Evolutionary conservation across 225 moss, liverwort and hornwort genomes (phyloP).

Genomic region (Physcomitrium patens): DNA sequence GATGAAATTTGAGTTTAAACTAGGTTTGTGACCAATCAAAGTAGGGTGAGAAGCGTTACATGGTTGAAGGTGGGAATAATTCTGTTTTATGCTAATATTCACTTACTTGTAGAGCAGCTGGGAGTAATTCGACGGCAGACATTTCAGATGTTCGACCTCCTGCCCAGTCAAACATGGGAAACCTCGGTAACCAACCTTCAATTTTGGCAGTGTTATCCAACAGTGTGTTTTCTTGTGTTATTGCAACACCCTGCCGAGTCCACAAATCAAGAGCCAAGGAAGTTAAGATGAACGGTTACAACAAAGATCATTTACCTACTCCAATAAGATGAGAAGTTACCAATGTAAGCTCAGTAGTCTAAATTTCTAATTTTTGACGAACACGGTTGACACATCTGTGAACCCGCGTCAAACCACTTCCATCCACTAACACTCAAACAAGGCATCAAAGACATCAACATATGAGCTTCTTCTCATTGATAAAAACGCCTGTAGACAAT

Average conservation of each 20-base stretch:
- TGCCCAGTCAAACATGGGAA: constrained; percentile 90
- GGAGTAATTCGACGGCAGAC: constrained; percentile 82
- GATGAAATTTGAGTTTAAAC: background rate
- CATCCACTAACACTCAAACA: constrained; percentile 21
- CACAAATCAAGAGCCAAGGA: constrained; percentile 12
- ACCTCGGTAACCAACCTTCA: constrained; percentile 87
- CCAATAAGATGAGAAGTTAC: constrained; percentile 23
- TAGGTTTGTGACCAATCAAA: constrained; percentile 12
- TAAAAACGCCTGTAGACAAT: constrained; percentile 18
- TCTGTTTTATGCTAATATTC: constrained; percentile 3
- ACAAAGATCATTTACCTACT: background rate
- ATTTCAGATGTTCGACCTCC: constrained; percentile 85
- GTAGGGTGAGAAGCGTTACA: constrained; percentile 18
- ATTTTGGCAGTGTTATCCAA: constrained; percentile 79
- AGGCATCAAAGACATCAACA: background rate
- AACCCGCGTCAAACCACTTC: constrained; percentile 17
- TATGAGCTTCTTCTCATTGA: constrained; percentile 17
- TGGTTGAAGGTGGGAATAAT: background rate
- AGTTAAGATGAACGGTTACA: constrained; percentile 7
- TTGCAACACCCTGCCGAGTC: constrained; percentile 71
- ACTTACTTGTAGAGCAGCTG: constrained; percentile 89
- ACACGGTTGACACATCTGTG: background rate
- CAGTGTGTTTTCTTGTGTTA: constrained; percentile 83
- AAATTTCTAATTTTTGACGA: background rate
- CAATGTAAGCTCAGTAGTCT: constrained; percentile 19